Base-by-base conservation (phyloP, 2,329 filamentous ascomycete genomes). In the Trichoderma semiorbis region DNA sequence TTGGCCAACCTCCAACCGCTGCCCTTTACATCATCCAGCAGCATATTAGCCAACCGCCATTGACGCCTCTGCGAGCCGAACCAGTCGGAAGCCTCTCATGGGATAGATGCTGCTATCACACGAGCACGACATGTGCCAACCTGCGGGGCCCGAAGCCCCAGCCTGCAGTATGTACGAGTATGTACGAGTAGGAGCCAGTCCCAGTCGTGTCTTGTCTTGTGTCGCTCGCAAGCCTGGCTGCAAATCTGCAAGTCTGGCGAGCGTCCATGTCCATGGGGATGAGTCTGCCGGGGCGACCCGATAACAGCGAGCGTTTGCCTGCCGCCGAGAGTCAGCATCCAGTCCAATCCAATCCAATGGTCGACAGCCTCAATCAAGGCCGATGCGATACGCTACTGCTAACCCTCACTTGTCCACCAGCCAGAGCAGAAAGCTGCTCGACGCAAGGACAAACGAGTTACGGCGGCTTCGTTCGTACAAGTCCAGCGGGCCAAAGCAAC, bases 41-140 rank as follows among this genome's bases (percentile, higher is more conserved):
- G 53, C 53, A 34, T 30, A 30, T 61, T 26, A 57, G 66, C 66
- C 66, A 69, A 61, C 66, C 66, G 66, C 53, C 55, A 36, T 36
- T 26, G 67, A 43, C 55, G 26, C 66, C 47, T 43, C 55, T 57
- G 28, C 18, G 36, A 69, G 30, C 67, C 67, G 67, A 69, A n/a
- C 67, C 67, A 69, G 67, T 69, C 67, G 67, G 67, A 69, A 53
- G 34, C 57, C 34, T 14, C 24, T 69, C 39, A 47, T 21, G 55
- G 36, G n/a, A 62, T 34, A 47, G 66, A 50, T 66, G 63, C 28
- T 63, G 36, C 67, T 26, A 69, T 69, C 67, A 69, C 67, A 69
- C 67, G 67, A 69, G 67, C 67, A 69, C 67, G 67, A 58, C 57
- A 69, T 69, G 55, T 69, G 57, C 67, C 57, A 69, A 58, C 39